phyloP scores from a whole-genome alignment of 148 eudicot genomes.

The Fagopyrum esculentum region DNA sequence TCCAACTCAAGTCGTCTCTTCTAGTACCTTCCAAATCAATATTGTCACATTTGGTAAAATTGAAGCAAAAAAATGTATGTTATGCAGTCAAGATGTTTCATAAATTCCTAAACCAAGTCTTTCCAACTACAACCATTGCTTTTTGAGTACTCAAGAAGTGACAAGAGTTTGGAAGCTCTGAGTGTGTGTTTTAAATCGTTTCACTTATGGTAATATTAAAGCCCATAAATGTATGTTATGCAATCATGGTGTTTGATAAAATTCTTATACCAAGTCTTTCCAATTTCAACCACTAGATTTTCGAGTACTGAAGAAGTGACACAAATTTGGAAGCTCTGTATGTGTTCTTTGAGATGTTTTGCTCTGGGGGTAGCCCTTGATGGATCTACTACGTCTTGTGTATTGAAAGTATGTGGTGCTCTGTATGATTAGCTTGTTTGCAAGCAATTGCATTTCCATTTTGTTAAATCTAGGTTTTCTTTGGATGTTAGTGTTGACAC shows the following conservation, averaged over 20 bases:
- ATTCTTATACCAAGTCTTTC: constrained; percentile 25
- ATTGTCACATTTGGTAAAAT: background rate
- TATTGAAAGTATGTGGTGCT: constrained; percentile 60
- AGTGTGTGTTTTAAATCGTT: constrained; percentile 33
- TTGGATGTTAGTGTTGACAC: constrained; percentile 80
- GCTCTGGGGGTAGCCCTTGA: constrained; percentile 37
- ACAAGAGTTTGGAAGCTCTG: constrained; percentile 34
- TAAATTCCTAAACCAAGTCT: constrained; percentile 28
- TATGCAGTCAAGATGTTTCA: constrained; percentile 52
- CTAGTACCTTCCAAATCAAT: no score
- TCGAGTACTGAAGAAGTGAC: constrained; percentile 47
- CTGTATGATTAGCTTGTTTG: constrained; percentile 34
- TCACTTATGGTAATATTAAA: background rate
- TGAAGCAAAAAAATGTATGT: background rate
- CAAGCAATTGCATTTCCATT: constrained; percentile 57
- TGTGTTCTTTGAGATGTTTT: constrained; percentile 32
- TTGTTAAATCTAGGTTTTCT: constrained; percentile 50
- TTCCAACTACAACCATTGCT: constrained; percentile 38
- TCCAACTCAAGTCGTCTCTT: no score
- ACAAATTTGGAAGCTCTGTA: constrained; percentile 34
- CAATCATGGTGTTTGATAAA: constrained; percentile 57
- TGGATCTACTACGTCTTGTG: constrained; percentile 70
- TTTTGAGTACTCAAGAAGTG: constrained; percentile 50
- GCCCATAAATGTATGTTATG: constrained; percentile 6
- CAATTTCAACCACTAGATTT: constrained; percentile 42